These are phyloP conservation scores for Gymnopus androsaceus DNA, from an alignment of 1,284 basidiomycete genomes.

Conservation along the genomic window DNA sequence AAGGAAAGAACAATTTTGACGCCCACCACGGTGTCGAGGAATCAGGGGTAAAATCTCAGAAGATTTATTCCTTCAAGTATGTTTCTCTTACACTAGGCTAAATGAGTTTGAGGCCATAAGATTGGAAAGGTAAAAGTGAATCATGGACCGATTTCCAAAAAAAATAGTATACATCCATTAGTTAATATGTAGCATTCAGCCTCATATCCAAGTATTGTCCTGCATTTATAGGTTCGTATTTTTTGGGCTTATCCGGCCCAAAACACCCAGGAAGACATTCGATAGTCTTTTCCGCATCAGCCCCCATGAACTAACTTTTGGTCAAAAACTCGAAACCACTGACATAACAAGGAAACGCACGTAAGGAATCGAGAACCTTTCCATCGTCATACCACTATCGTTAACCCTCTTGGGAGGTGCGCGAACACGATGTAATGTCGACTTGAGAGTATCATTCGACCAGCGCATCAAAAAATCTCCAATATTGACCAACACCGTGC, in stretches of 20 bases:
- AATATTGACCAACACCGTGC: constrained; percentile 60
- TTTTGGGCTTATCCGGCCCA: constrained; percentile 40
- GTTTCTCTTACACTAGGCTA: no score
- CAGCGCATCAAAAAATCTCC: constrained; percentile 64
- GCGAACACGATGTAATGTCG: constrained; percentile 61
- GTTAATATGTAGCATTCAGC: constrained; percentile 15
- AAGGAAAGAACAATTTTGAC: no score
- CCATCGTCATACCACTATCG: constrained; percentile 41
- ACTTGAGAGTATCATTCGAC: constrained; percentile 43
- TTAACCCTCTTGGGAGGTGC: constrained; percentile 38
- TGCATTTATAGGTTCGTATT: constrained; percentile 39
- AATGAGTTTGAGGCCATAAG: no score
- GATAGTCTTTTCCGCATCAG: constrained; percentile 41
- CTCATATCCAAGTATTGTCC: constrained; percentile 16
- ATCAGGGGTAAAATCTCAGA: no score
- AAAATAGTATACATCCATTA: no score
- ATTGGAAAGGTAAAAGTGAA: no score
- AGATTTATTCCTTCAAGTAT: no score
- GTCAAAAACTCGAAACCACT: not conserved
- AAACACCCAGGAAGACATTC: constrained; percentile 57
- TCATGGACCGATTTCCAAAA: no score
- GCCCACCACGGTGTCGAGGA: no score
- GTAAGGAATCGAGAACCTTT: constrained; percentile 60
- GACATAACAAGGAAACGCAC: constrained; percentile 33
- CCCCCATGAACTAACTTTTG: constrained; percentile 29